Evolutionary conservation across 2,329 filamentous ascomycete genomes (phyloP), one percentile per base, ranked within the genome.

Genomic region (Alternaria sp.): DNA sequence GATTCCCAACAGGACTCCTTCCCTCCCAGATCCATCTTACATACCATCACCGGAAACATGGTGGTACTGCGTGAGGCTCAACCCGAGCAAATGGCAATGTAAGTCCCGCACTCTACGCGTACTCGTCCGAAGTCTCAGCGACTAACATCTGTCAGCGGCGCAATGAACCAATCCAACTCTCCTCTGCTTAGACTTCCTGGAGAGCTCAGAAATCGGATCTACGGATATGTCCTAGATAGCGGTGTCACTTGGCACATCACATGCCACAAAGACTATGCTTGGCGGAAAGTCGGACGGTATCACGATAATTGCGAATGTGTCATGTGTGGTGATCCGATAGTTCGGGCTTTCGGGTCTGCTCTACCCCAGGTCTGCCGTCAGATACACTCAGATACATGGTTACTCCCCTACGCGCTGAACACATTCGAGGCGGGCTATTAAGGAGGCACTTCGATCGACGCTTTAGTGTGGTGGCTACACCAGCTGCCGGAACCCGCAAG

Each of bases 1-100:
- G 8, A 40, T 17, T 40, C 36, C 36, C 36, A 17, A 0, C 1
- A 6, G 0, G 9, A 17, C 36, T 40, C n/a, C 9, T 17, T 17
- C 1, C 36, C 36, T 17, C n/a, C 5, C 0, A 11, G 36, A 17
- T 2, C 0, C 36, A 40, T 40, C n/a, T 9, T 0, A 40, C 0
- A 17, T 17, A 17, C 11, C 9, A 40, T 3, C n/a, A 40, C 0
- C 36, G 36, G 36, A 0, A 17, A 40, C 3, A 40, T 40, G 9
- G 36, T 40, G 5, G 0, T 40, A 40, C 36, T 40, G 1, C 0
- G 36, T 17, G 5, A 40, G 15, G 36, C 36, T 17, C 0, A 0
- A 17, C 9, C 36, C 0, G n/a, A 40, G 36, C 36, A 17, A 17
- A 17, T 17, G 1, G 36, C 36, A 6, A 40, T 11, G 36, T 17